Evolutionary conservation across 129 eudicot genomes (phyloP), one percentile per base, ranked within the genome.

Genomic region (Mikania micrantha): DNA sequence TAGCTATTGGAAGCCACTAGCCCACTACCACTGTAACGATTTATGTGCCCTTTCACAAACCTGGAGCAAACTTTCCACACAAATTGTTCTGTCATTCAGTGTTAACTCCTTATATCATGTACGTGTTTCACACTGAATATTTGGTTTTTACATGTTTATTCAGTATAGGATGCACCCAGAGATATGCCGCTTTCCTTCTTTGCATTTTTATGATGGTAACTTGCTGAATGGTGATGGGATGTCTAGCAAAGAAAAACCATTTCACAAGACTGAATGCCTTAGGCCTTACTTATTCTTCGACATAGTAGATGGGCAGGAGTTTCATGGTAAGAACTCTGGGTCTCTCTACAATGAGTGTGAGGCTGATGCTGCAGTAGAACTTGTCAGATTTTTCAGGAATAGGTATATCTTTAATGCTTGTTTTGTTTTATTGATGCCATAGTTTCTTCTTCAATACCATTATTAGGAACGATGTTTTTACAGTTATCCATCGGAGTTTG

Each of bases 101-200:
- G 16, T 56, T 27, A 56, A 9, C 42, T 29, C 24, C 22, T 59
- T 66, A 21, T 32, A 47, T 31, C 59, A 58, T 7, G 36, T 45
- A 62, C 28, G 2, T 36, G 63, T 25, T 57, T 44, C 4, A 57
- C 47, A 67, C 61, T 50, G 56, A 35, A 9, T 4, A 38, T 42
- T 54, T 11, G 17, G 25, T 25, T 62, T 56, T 63, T 56, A 64
- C 44, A 47, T 50, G 35, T 71, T 78, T 25, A 56, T 56, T 69
- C 99, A 94, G 99, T 94, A 89, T 69, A 85, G 95, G 78, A 94
- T 94, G 99, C 96, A 94, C 73, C 99, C 99, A 22, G 99, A 89
- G 81, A 94, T 94, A 78, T 82, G 90, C 49, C 88, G 78, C 17
- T 94, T 94, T 80, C 99, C 99, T 56, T 90, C 99, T 50, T 64